Conservation (phyloP, 1,284 basidiomycete species). For the Boletellus sp. region DNA sequence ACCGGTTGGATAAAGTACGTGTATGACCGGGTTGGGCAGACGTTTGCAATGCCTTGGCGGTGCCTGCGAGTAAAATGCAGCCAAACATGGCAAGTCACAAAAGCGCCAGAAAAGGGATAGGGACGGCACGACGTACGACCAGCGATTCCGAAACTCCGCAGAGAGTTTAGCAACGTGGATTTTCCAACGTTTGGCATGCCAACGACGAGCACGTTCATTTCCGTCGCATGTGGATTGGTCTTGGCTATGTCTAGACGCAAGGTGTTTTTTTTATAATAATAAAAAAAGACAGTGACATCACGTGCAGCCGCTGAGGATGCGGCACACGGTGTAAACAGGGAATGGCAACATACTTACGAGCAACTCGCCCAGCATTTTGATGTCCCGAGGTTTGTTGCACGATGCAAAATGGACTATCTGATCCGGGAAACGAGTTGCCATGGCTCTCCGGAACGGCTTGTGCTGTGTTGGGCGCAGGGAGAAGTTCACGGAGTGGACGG, state of each 20-base stretch:
- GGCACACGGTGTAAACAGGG: not conserved
- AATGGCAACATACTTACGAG: slow-evolving; percentile 63
- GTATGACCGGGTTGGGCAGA: slow-evolving; percentile 89
- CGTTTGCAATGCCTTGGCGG: slow-evolving; percentile 85
- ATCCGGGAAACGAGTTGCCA: slow-evolving; percentile 63
- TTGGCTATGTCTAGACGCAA: slow-evolving; percentile 60
- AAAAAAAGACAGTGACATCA: not conserved
- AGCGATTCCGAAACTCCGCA: slow-evolving; percentile 85
- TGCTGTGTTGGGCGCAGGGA: slow-evolving; percentile 13
- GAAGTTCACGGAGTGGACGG: slow-evolving; percentile 9
- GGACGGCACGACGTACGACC: slow-evolving; percentile 59
- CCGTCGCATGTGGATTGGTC: slow-evolving; percentile 60
- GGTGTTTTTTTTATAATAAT: not conserved
- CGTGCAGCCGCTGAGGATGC: slow-evolving; percentile 2
- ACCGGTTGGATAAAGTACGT: slow-evolving; percentile 75
- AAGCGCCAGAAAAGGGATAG: not conserved
- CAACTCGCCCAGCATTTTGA: slow-evolving; percentile 57
- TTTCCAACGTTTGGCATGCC: slow-evolving; percentile 99
- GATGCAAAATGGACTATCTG: slow-evolving; percentile 69
- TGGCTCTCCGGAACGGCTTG: slow-evolving; percentile 69
- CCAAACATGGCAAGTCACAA: slow-evolving; percentile 1
- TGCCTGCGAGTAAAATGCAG: slow-evolving; percentile 35
- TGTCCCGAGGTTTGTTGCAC: slow-evolving; percentile 62
- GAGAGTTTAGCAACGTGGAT: slow-evolving; percentile 87
- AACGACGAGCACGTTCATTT: slow-evolving; percentile 85